Evolutionary conservation across 331 rosid species (phyloP).

Genomic region (Erythrophleum ivorense): DNA sequence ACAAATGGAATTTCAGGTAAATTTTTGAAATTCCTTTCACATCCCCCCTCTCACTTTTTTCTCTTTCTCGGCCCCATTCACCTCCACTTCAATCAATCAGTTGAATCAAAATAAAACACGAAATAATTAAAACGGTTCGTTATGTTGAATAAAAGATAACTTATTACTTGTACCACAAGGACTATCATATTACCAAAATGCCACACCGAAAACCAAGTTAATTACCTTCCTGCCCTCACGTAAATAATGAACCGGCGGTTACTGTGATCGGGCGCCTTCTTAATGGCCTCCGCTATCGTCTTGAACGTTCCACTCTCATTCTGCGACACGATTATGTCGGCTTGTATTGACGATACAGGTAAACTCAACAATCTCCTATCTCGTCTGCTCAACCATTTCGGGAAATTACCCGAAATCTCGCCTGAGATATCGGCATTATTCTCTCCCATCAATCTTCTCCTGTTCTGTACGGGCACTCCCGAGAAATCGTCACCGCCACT

Average conservation of each 20-base stretch:
- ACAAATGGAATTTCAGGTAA: not conserved
- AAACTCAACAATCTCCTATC: slow-evolving; percentile 70
- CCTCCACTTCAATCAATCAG: slow-evolving; percentile 29
- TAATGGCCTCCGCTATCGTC: slow-evolving; percentile 78
- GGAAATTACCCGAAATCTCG: slow-evolving; percentile 54
- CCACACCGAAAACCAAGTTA: not conserved
- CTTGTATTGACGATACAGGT: slow-evolving; percentile 67
- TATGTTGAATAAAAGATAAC: slow-evolving; percentile 25
- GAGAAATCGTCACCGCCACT: slow-evolving; percentile 59
- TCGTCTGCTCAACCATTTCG: slow-evolving; percentile 66
- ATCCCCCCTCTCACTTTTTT: not conserved
- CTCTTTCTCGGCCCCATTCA: slow-evolving; percentile 18
- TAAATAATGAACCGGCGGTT: slow-evolving; percentile 65
- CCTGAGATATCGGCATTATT: not conserved
- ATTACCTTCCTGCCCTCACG: slow-evolving; percentile 92
- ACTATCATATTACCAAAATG: not conserved
- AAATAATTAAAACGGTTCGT: slow-evolving; percentile 15
- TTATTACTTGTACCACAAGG: not conserved
- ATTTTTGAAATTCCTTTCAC: not conserved
- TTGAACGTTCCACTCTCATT: slow-evolving; percentile 62
- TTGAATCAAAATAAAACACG: slow-evolving; percentile 16
- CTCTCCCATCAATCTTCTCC: slow-evolving; percentile 59
- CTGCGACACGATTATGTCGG: slow-evolving; percentile 71
- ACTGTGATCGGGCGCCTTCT: slow-evolving; percentile 70
- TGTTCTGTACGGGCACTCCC: slow-evolving; percentile 79